Base-by-base conservation (phyloP, 768 basidiomycete genomes). In the Russula sp. region DNA sequence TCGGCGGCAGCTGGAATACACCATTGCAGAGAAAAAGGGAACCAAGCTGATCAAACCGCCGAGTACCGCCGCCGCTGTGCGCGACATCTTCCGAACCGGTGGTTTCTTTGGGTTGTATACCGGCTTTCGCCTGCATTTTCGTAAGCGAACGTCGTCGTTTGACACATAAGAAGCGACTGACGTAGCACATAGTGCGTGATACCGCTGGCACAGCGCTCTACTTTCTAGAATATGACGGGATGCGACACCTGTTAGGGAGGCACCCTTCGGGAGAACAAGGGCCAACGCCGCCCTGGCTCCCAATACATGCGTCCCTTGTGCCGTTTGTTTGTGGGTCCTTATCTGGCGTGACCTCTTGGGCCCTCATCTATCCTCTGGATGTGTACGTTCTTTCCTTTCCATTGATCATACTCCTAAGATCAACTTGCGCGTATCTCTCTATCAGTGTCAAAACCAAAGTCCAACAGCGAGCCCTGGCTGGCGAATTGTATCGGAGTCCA, bases 281-380 rank as follows among this genome's bases (percentile, higher is more conserved):
- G 1, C 76, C 80, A 61, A 86, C 88, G 2, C 91, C 93, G n/a
- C 67, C 84, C 7, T 95, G 94, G 92, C 74, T 94, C 61, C 94
- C 94, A 6, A 85, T 95, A 68, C 87, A 83, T 70, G 68, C 78
- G 31, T 87, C 89, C 42, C 72, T 94, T 34, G 86, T 96, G 57
- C 94, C 94, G 32, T 97, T 98, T 74, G 73, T 94, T 37, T 96
- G 93, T 71, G 94, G 94, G 55, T 93, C 91, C 48, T 71, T 95
- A 53, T 87, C 95, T 57, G 94, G 94, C 62, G 94, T 97, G 65
- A 74, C 75, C 14, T 77, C 72, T 45, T 80, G 76, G 76, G 76
- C 76, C 5, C 64, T 74, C 55, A 95, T 98, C 63, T 98, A 98
- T 79, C 94, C 94, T 13, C 81, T 96, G 57, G 94, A 96, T 72